Percentiles rank a stretch among this genome's conserved stretches.
Conservation (phyloP, 169 alveolate species). For the Plasmodium cynomolgi region DNA sequence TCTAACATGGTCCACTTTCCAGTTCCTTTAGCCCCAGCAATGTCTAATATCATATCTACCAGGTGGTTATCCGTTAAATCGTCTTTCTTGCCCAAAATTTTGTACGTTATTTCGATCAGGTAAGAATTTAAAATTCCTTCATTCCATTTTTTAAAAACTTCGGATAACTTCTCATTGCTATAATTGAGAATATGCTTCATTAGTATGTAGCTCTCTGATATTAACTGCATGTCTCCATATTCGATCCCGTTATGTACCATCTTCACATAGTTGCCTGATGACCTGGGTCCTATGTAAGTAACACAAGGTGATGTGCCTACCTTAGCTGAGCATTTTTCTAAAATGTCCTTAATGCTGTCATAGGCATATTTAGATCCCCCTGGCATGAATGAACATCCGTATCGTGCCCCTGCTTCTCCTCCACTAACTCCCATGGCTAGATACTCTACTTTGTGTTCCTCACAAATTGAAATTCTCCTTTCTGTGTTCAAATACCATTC, state of each 20-base stretch:
- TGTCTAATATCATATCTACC: slow-evolving; percentile 83
- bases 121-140: slow-evolving; percentile 81
- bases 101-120: slow-evolving; percentile 84
- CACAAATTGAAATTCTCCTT: slow-evolving; percentile 72
- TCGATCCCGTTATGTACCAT: slow-evolving; percentile 92
- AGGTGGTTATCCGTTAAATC: slow-evolving; percentile 78
- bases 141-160: slow-evolving; percentile 76
- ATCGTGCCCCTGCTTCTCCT: slow-evolving; percentile 89
- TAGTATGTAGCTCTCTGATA: slow-evolving; percentile 81
- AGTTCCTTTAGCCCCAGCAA: slow-evolving; percentile 89
- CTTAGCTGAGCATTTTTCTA: slow-evolving; percentile 78
- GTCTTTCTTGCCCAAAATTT: slow-evolving; percentile 82
- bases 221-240: slow-evolving; percentile 88
- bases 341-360: slow-evolving; percentile 77
- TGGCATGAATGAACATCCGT: slow-evolving; percentile 89
- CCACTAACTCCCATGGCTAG: slow-evolving; percentile 91
- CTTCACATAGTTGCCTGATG: slow-evolving; percentile 89
- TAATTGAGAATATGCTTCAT: slow-evolving; percentile 61
- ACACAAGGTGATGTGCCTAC: slow-evolving; percentile 74
- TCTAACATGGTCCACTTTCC: slow-evolving; percentile 91
- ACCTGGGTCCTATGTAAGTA: slow-evolving; percentile 86
- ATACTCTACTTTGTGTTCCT: slow-evolving; percentile 73
- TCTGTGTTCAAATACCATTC: slow-evolving; percentile 89
- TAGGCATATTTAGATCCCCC: slow-evolving; percentile 86
- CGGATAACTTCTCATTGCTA: slow-evolving; percentile 58